These are phyloP conservation scores for Xylariaceae sp. DNA, from an alignment of 2,329 filamentous ascomycete species.

Conservation along the genomic window DNA sequence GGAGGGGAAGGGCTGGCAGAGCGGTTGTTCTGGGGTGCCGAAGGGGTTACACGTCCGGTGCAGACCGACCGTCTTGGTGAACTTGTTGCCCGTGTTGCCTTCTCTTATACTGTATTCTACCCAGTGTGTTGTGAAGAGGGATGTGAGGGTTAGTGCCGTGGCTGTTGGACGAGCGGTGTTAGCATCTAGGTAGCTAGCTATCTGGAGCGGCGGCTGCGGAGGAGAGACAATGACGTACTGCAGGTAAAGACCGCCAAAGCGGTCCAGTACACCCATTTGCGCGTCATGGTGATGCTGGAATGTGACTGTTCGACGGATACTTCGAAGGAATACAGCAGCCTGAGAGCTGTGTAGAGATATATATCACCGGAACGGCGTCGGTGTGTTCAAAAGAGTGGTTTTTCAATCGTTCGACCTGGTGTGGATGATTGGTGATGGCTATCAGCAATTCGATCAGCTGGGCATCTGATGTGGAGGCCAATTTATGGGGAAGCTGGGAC, in stretches of 20 bases:
- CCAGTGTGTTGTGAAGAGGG: slow-evolving; percentile 69
- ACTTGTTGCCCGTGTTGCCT: slow-evolving; percentile 41
- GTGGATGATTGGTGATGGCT: too few species aligned
- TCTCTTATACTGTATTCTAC: slow-evolving; percentile 58
- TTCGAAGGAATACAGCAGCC: too few species aligned
- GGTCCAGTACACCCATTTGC: slow-evolving; percentile 38
- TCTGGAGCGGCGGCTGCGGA: not conserved
- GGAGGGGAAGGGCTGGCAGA: slow-evolving; percentile 64
- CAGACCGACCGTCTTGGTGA: slow-evolving; percentile 67
- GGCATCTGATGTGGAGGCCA: too few species aligned
- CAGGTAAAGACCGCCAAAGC: slow-evolving; percentile 39
- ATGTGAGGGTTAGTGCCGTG: slow-evolving; percentile 65
- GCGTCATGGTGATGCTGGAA: slow-evolving; percentile 34
- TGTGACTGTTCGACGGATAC: too few species aligned
- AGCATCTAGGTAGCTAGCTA: slow-evolving; percentile 28
- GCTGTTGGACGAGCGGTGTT: slow-evolving; percentile 41
- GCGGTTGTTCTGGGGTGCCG: slow-evolving; percentile 41
- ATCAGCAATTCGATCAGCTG: too few species aligned
- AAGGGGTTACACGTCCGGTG: slow-evolving; percentile 75
- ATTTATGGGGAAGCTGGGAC: too few species aligned
- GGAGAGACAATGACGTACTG: slow-evolving; percentile 34
- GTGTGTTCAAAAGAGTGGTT: too few species aligned
- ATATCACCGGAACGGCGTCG: too few species aligned
- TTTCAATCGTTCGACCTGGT: too few species aligned
- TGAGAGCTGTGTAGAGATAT: too few species aligned